These are phyloP conservation scores for Populus alba DNA, from an alignment of 345 rosid genomes.

Conservation along the genomic window DNA sequence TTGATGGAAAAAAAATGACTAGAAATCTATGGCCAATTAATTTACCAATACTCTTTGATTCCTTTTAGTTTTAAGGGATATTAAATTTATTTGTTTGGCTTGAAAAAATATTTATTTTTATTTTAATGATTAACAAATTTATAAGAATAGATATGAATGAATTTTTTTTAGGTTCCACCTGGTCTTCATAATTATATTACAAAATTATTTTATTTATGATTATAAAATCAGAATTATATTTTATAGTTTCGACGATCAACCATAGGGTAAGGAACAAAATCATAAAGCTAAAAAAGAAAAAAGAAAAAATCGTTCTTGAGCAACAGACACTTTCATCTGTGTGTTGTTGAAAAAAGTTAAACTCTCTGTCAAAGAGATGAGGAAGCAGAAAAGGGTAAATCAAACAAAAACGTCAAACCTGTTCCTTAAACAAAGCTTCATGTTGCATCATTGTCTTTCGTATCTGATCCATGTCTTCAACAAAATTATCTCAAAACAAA, in stretches of 20 bases:
- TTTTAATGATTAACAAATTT: accelerated
- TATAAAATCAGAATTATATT: too few relatives aligned
- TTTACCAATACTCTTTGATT: accelerated
- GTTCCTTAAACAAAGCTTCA: conserved; percentile 20
- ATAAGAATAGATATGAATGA: too few relatives aligned
- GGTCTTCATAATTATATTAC: accelerated
- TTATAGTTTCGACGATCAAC: too few relatives aligned
- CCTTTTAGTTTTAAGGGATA: accelerated
- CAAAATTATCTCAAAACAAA: neutral
- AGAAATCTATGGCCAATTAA: too few relatives aligned
- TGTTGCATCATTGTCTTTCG: conserved; percentile 19
- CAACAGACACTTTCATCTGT: neutral
- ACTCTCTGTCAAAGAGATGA: neutral
- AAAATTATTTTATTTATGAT: too few relatives aligned
- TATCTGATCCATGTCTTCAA: conserved; percentile 16
- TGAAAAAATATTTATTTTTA: too few relatives aligned
- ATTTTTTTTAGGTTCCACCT: accelerated
- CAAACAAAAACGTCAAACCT: conserved; percentile 4
- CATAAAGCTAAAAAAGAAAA: neutral
- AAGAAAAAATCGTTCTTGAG: neutral
- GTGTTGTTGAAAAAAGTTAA: neutral
- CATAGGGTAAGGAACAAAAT: neutral
- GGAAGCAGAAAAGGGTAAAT: neutral
- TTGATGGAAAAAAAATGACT: too few relatives aligned
- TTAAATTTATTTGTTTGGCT: too few relatives aligned